Percentiles rank a stretch among this genome's conserved stretches.
Conservation (phyloP, 768 basidiomycete species). For the Artomyces pyxidatus region DNA sequence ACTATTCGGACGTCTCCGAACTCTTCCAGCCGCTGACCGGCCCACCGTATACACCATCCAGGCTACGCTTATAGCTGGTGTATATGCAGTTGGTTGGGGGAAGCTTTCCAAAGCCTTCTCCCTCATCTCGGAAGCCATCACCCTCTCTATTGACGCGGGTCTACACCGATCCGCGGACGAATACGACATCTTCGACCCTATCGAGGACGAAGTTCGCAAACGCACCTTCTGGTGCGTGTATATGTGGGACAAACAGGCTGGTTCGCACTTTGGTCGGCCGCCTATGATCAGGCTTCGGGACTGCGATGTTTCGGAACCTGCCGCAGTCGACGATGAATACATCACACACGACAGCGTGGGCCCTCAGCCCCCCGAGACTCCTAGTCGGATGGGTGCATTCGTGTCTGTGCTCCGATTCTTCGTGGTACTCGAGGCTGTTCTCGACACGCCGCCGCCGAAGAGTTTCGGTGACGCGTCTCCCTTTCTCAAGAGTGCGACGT, state of each 20-base stretch:
- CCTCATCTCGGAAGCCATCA: conserved; percentile 79
- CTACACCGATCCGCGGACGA: conserved; percentile 82
- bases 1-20: conserved; percentile 77
- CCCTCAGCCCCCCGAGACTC: conserved; percentile 59
- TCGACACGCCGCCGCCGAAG: conserved; percentile 72
- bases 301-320: conserved; percentile 86
- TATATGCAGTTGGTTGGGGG: conserved; percentile 87
- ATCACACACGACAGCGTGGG: conserved; percentile 67
- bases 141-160: conserved; percentile 82
- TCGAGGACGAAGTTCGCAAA: conserved; percentile 88
- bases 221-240: conserved; percentile 97
- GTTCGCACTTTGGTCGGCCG: conserved; percentile 84
- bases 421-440: conserved; percentile 81
- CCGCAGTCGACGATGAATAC: conserved; percentile 82
- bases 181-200: conserved; percentile 80
- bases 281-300: conserved; percentile 81
- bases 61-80: conserved; percentile 84
- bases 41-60: conserved; percentile 91
- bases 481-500: conserved; percentile 69
- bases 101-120: conserved; percentile 83
- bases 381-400: conserved; percentile 77
- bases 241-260: conserved; percentile 91
- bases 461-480: conserved; percentile 55
- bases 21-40: conserved; percentile 79
- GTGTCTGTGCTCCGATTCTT: conserved; percentile 69